Evolutionary conservation across 768 basidiomycete species (phyloP).

Genomic region (Lactifluus volemus): DNA sequence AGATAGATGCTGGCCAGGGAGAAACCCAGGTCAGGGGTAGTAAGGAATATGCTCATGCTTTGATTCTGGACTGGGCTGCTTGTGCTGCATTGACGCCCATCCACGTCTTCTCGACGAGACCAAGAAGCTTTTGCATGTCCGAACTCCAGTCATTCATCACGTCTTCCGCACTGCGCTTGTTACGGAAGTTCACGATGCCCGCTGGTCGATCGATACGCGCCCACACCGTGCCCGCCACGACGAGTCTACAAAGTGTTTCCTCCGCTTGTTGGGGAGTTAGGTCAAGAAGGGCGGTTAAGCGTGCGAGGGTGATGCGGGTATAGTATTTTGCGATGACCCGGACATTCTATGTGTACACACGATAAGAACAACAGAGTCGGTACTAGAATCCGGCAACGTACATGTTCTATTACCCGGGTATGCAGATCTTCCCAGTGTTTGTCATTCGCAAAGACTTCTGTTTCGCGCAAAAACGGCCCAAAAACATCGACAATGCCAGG

Average conservation of each 20-base stretch:
- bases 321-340: constrained; percentile 94
- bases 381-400: constrained; percentile 32
- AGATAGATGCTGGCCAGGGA: background rate
- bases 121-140: constrained; percentile 88
- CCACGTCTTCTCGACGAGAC: constrained; percentile 97
- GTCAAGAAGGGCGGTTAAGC: constrained; percentile 82
- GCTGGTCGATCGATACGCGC: constrained; percentile 89
- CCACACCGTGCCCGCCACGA: constrained; percentile 87
- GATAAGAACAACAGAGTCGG: background rate
- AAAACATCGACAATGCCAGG: constrained; percentile 86
- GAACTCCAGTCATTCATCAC: constrained; percentile 98
- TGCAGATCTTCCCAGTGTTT: constrained; percentile 94
- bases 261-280: constrained; percentile 77
- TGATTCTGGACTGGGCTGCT: constrained; percentile 66
- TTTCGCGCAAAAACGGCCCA: constrained; percentile 72
- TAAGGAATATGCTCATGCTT: constrained; percentile 26
- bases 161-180: constrained; percentile 77
- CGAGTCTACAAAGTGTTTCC: constrained; percentile 79
- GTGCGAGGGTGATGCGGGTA: constrained; percentile 77
- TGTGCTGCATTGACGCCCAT: constrained; percentile 90
- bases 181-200: constrained; percentile 82
- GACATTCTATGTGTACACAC: constrained; percentile 58
- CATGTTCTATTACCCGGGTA: constrained; percentile 93
- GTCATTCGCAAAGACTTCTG: constrained; percentile 68
- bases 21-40: background rate